Evolutionary conservation across 2,329 filamentous ascomycete genomes (phyloP), one percentile per base, ranked within the genome.

Genomic region (Paracoccidioides brasiliensis): DNA sequence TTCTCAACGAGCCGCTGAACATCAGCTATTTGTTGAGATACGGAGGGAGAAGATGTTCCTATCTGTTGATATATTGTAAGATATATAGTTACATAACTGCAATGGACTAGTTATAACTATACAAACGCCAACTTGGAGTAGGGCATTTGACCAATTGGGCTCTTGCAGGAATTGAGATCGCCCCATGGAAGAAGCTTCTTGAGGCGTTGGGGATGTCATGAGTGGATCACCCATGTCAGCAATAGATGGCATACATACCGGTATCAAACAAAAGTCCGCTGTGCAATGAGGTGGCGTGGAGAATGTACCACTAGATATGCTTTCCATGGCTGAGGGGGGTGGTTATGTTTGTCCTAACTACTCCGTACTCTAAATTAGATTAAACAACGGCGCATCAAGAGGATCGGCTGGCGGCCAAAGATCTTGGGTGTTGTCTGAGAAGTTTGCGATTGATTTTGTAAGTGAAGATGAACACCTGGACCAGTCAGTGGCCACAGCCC

Each of bases 261-360:
- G 90, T 58, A 96, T 85, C 61, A 96, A 77, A 70, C 90, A 96
- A 69, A 96, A 95, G 73, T 96, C 90, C 56, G 86, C 90, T 55
- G 85, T 88, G 72, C 88, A 94, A 56, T 82, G 75, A 55, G 80
- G 75, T 3, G 90, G 90, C 0, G 88, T 91, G 43, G 68, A 65
- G 51, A 72, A 66, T 5, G 49, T 42, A 5, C 37, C 37, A 4
- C 37, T 52, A 12, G 49, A 42, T 35, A 52, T 52, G 37, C 49
- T 52, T 33, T 52, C 49, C 49, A 52, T 52, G 49, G 28, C 49
- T 40, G 49, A n/a, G n/a, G n/a, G n/a, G n/a, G n/a, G n/a, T n/a
- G n/a, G n/a, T n/a, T n/a, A n/a, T n/a, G n/a, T n/a, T n/a, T n/a
- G n/a, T n/a, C n/a, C n/a, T n/a, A n/a, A n/a, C n/a, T n/a, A n/a